Conservation (phyloP, 1,139 yeast genomes). For the Kurtzmaniella quercitrusa region DNA sequence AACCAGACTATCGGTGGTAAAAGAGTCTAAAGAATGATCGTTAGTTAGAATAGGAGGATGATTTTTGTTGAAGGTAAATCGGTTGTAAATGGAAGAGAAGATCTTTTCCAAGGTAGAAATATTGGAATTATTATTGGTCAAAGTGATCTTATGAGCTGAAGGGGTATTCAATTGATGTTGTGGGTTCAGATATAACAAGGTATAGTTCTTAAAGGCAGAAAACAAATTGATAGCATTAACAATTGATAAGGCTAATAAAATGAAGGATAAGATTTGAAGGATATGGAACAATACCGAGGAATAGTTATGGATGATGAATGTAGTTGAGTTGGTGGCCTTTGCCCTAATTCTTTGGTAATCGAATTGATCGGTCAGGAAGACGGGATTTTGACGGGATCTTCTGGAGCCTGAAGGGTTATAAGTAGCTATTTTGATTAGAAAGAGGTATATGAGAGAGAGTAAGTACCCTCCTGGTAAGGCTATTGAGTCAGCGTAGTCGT, state of each 20-base stretch:
- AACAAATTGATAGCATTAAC: conserved; percentile 29
- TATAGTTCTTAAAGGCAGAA: conserved; percentile 32
- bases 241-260: conserved; percentile 18
- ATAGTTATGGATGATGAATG: neutral
- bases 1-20: conserved; percentile 1
- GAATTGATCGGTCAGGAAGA: conserved; percentile 27
- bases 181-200: conserved; percentile 29
- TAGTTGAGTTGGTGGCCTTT: conserved; percentile 6
- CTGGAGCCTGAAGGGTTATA: conserved; percentile 18
- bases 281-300: conserved; percentile 2
- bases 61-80: neutral
- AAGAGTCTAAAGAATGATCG: neutral
- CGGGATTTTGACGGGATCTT: conserved; percentile 15
- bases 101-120: conserved; percentile 12
- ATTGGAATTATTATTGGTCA: conserved; percentile 13
- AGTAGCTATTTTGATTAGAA: conserved; percentile 16
- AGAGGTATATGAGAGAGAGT: conserved; percentile 18
- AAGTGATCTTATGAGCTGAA: conserved; percentile 27
- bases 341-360: conserved; percentile 31
- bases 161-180: conserved; percentile 30
- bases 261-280: neutral
- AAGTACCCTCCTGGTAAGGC: conserved; percentile 47
- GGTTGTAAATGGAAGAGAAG: conserved; percentile 7
- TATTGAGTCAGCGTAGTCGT: conserved; percentile 40
- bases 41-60: neutral